Evolutionary conservation across 352 stramenopile genomes (phyloP).

Genomic region (Phytophthora fragariaefolia): DNA sequence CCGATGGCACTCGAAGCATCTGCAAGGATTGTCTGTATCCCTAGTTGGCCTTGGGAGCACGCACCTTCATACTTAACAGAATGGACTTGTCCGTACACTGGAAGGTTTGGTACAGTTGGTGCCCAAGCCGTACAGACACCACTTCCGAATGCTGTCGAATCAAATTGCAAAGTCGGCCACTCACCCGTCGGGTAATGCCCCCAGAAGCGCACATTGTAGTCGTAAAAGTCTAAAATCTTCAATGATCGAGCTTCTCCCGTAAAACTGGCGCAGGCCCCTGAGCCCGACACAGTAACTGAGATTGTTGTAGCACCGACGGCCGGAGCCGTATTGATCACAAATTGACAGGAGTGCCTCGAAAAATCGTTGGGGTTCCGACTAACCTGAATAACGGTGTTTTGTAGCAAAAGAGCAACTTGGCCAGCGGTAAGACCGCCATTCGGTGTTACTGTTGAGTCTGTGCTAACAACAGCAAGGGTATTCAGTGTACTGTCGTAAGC

Average conservation of each 20-base stretch:
- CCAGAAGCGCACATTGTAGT: conserved; percentile 79
- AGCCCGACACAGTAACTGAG: conserved; percentile 33
- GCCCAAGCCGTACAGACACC: conserved; percentile 42
- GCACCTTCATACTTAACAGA: conserved; percentile 73
- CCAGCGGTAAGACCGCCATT: conserved; percentile 34
- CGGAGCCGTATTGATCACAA: conserved; percentile 34
- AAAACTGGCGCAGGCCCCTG: conserved; percentile 48
- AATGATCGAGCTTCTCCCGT: conserved; percentile 49
- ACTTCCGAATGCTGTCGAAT: conserved; percentile 46
- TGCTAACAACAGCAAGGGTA: conserved; percentile 47
- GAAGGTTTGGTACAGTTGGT: conserved; percentile 35
- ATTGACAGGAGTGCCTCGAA: conserved; percentile 66
- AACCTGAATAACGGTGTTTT: conserved; percentile 65
- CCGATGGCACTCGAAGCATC: conserved; percentile 82
- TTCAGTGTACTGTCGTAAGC: conserved; percentile 35
- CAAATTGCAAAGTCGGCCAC: conserved; percentile 76
- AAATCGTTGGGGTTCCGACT: conserved; percentile 79
- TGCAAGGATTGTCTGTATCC: conserved; percentile 75
- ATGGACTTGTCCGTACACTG: conserved; percentile 65
- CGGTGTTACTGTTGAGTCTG: conserved; percentile 4
- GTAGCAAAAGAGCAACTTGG: conserved; percentile 39
- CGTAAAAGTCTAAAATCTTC: conserved; percentile 70
- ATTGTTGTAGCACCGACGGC: conserved; percentile 30
- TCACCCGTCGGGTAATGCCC: conserved; percentile 69
- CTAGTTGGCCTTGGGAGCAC: conserved; percentile 53